A percentile compares a stretch with the other conserved stretches of the same genome.
Conservation (phyloP, 1,284 basidiomycete species). For the Malassezia sympodialis region DNA sequence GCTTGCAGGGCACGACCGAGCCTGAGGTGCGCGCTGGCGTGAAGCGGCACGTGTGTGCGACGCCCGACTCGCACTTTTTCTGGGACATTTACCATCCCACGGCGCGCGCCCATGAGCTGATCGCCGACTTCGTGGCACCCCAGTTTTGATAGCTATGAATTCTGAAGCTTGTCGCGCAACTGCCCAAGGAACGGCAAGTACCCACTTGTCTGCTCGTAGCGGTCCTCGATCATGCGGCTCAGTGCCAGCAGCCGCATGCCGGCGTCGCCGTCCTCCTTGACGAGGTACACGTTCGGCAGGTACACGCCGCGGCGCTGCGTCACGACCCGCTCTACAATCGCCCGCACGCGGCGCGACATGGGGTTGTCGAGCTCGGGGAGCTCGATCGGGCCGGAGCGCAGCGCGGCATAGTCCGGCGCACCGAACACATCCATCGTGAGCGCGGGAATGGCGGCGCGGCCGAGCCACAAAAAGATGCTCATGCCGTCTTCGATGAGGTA, state of each 20-base stretch:
- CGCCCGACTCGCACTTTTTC: conserved; percentile 20
- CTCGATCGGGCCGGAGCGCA: conserved; percentile 87
- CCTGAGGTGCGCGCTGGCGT: conserved; percentile 2
- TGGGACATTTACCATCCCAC: conserved; percentile 27
- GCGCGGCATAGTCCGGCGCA: conserved; percentile 71
- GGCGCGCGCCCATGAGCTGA: conserved; percentile 7
- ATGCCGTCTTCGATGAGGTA: conserved; percentile 96
- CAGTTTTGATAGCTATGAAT: neutral
- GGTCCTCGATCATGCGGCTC: conserved; percentile 85
- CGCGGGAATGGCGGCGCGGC: conserved; percentile 88
- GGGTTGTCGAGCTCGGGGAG: conserved; percentile 78
- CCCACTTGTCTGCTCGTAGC: conserved; percentile 83
- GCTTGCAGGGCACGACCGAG: conserved; percentile 18
- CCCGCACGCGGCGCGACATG: conserved; percentile 86
- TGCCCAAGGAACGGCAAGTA: conserved; percentile 76
- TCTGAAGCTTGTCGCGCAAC: conserved; percentile 33
- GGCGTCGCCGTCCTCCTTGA: conserved; percentile 96
- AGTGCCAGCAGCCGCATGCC: conserved; percentile 80
- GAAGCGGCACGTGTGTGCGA: conserved; percentile 12
- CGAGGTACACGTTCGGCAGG: conserved; percentile 86
- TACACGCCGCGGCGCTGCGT: conserved; percentile 78
- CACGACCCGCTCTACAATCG: conserved; percentile 80
- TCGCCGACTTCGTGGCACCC: conserved; percentile 7
- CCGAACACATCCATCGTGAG: conserved; percentile 89
- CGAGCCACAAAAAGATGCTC: conserved; percentile 95